Conservation (phyloP, 2,329 filamentous ascomycete species). For the Phaeosphaeriaceae sp. region DNA sequence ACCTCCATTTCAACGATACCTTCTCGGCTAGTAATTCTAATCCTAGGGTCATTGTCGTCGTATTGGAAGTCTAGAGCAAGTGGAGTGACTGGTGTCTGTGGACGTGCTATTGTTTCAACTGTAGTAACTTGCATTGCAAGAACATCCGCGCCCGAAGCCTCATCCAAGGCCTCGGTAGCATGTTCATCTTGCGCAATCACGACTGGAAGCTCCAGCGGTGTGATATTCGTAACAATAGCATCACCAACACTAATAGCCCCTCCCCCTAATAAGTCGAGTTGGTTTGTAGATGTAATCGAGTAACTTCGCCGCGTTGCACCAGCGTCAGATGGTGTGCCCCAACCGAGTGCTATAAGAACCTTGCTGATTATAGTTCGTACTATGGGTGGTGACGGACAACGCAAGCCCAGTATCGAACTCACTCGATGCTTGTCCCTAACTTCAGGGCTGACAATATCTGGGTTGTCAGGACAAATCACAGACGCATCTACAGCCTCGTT, state of each 20-base stretch:
- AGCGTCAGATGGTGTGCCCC: constrained; percentile 21
- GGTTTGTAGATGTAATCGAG: background rate
- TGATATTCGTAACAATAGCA: constrained; percentile 28
- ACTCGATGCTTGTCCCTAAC: constrained; percentile 27
- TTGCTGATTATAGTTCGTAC: constrained; percentile 30
- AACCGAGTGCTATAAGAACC: constrained; percentile 32
- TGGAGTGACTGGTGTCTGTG: constrained; percentile 33
- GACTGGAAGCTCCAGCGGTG: constrained; percentile 28
- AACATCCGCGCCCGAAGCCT: constrained; percentile 8
- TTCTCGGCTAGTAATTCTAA: constrained; percentile 48
- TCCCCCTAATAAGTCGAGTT: constrained; percentile 5
- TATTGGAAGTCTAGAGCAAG: constrained; percentile 28
- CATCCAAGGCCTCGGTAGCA: constrained; percentile 6
- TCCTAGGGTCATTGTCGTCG: constrained; percentile 43
- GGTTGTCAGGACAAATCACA: constrained; percentile 36
- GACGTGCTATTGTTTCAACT: constrained; percentile 20
- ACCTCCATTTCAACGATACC: constrained; percentile 49
- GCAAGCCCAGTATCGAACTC: constrained; percentile 29
- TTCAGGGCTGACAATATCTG: constrained; percentile 36
- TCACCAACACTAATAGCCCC: constrained; percentile 26
- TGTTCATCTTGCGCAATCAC: constrained; percentile 10
- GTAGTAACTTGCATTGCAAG: constrained; percentile 14
- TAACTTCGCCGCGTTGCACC: constrained; percentile 4
- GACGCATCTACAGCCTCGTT: constrained; percentile 39
- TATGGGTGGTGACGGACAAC: constrained; percentile 27